phyloP scores from a whole-genome alignment of 2,329 filamentous ascomycete species.

The Pseudogymnoascus destructans region DNA sequence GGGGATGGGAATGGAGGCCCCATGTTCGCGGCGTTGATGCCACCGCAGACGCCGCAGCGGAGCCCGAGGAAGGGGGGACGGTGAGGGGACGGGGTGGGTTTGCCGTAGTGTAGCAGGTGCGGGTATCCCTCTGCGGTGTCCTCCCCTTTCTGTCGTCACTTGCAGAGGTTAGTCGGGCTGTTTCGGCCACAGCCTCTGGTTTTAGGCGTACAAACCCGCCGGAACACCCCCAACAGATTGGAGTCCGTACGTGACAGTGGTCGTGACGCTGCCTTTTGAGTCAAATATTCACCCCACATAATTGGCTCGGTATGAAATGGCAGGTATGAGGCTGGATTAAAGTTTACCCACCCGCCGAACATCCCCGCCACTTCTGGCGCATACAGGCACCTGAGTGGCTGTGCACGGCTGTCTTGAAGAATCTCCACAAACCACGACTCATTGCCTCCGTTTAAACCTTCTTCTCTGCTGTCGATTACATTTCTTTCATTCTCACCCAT shows the following conservation, averaged over 20 bases:
- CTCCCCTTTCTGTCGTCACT: no score
- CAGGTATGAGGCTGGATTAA: background rate
- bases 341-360: background rate
- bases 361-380: background rate
- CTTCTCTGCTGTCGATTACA: background rate
- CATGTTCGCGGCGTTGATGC: constrained; percentile 21
- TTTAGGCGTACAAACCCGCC: no score
- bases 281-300: background rate
- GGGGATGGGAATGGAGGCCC: constrained; percentile 13
- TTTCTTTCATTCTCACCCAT: background rate
- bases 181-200: no score
- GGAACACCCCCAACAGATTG: no score
- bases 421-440: background rate
- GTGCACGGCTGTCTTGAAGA: background rate
- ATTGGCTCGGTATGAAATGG: background rate
- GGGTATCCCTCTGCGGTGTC: no score
- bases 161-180: no score
- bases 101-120: no score
- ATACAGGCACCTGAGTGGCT: background rate
- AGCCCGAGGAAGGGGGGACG: constrained; percentile 21
- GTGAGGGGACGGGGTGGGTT: constrained; percentile 1
- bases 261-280: no score
- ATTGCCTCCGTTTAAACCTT: background rate
- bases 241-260: no score
- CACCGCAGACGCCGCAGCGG: constrained; percentile 20